Base-by-base conservation (phyloP, 1,284 basidiomycete genomes). In the Gomphus sp. region DNA sequence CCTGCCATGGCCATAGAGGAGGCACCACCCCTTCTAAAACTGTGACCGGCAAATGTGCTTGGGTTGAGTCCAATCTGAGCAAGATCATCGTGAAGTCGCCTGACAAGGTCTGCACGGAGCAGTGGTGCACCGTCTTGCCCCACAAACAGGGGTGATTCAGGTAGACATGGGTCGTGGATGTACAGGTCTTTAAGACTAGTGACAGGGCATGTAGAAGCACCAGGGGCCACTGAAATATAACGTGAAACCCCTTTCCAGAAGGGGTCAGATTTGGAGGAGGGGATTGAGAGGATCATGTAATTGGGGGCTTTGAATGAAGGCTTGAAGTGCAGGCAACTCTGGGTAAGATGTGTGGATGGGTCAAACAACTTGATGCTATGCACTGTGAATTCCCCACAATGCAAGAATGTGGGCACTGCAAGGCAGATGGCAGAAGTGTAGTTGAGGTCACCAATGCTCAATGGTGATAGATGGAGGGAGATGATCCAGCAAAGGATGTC, bases 1-100 rank as follows among this genome's bases (percentile, higher is more conserved):
- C 71, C 71, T 1, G 65, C 69, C 3, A 37, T 14, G 2, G 68
- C 66, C 2, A 67, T 67, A 1, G 71, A 70, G 11, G 68, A 49
- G 61, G 3, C 68, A 62, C 9, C 70, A 65, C 71, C 72, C 56
- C 70, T 66, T 18, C 41, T n/a, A 16, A 43, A 43, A 16, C 41
- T 43, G 16, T 43, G 41, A 8, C 41, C 4, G 8, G 41, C 41
- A 18, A 43, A 43, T 8, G 18, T 14, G 41, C 41, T 43, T n/a
- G 41, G 41, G 16, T 43, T 18, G n/a, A 43, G 8, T 43, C 41
- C 41, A 5, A 43, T 16, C 3, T 5, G 6, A 8, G 41, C n/a
- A 7, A 43, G 41, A n/a, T n/a, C 41, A 6, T 43, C n/a, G 7
- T 9, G n/a, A 16, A 43, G 41, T 8, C 8, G 69, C 1, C 33